Base-by-base conservation (phyloP, 441 rosid species). In the Pelargonium fulgidum region DNA sequence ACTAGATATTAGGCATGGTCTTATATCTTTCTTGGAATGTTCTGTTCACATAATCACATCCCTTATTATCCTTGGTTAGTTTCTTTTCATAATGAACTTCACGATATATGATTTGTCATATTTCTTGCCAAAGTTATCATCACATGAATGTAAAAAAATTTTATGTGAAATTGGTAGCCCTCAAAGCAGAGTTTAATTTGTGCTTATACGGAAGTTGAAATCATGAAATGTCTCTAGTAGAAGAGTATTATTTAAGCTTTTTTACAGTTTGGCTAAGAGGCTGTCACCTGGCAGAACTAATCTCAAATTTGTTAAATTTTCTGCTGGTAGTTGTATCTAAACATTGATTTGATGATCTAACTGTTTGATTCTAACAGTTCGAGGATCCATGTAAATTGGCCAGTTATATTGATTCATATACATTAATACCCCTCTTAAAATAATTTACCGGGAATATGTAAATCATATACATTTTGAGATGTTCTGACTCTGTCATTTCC, bases 281-380 rank as follows among this genome's bases (percentile, higher is more conserved):
- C 17, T 10, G 54, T 20, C 29, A 48, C 26, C 17, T 14, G 64
- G 50, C 47, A 48, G 64, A 70, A 13, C 41, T 10, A 19, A 64
- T 48, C 64, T 66, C 59, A 59, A 68, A 42, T 14, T 42, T 42
- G 45, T 56, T 58, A 20, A 58, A 56, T 67, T 39, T 39, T 39
- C 42, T 39, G 42, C 42, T 39, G 42, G 42, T 39, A 5, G 1
- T 39, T 39, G 7, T 6, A 7, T 29, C 36, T 29, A 29, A 29
- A 29, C 36, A 29, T 29, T 29, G 24, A 22, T 22, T 29, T 29
- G 24, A 22, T 22, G 36, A 29, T 29, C 36, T 5, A 36, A 36
- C 41, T 36, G 41, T 36, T 36, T 36, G 41, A 5, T 36, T 36
- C 41, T 36, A 36, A 5, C 4, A 36, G 61, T 20, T 22, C 62